phyloP scores from a whole-genome alignment of 371 early-diverging fungal genomes.

The Mucor racemosus region DNA sequence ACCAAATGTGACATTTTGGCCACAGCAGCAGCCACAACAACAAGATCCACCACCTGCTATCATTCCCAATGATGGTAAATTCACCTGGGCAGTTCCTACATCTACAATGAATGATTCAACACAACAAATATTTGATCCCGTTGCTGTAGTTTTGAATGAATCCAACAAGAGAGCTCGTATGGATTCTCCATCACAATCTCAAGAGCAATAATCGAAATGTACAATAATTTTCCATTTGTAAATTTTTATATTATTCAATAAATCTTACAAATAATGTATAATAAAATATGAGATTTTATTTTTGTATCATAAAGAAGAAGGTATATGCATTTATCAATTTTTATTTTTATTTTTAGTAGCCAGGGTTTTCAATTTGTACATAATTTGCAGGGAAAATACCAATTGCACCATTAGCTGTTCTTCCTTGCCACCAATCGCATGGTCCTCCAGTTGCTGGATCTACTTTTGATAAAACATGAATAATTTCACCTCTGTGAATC shows the following conservation, averaged over 20 bases:
- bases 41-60: conserved; percentile 35
- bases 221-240: too few relatives aligned
- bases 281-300: not conserved
- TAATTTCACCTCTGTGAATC: conserved; percentile 83
- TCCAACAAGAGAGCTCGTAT: conserved; percentile 11
- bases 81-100: conserved; percentile 35
- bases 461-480: conserved; percentile 79
- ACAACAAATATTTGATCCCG: conserved; percentile 14
- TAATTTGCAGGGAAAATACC: conserved; percentile 94
- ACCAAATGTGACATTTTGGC: conserved; percentile 41
- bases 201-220: not conserved
- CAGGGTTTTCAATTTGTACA: conserved; percentile 52
- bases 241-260: not conserved
- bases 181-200: conserved; percentile 1
- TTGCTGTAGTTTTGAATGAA: conserved; percentile 9
- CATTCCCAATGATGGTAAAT: conserved; percentile 40
- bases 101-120: not conserved
- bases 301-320: not conserved
- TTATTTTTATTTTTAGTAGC: conserved; percentile 10
- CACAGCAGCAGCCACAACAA: conserved; percentile 35
- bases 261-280: not conserved
- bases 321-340: not conserved
- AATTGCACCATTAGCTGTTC: conserved; percentile 77
- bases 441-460: conserved; percentile 80
- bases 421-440: conserved; percentile 93